Base-by-base conservation (phyloP, 306 rosid genomes). In the Amphicarpaea edgeworthii region DNA sequence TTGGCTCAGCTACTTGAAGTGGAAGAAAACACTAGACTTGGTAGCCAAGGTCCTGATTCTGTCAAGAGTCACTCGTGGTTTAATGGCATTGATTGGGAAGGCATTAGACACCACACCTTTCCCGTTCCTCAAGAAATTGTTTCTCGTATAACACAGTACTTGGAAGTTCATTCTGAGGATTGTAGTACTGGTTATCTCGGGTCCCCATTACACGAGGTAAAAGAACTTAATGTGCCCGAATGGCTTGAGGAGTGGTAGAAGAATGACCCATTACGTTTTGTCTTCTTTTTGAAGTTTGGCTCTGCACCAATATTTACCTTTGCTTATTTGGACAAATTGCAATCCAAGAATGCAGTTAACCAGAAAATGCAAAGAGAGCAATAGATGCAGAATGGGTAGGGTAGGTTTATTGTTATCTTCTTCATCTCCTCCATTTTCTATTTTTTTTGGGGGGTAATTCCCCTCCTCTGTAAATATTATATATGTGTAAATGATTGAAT, bases 241-340 rank as follows among this genome's bases (percentile, higher is more conserved):
- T 92, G 97, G 99, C 87, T 95, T 60, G 93, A 88, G 70, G 93
- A 92, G 64, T 95, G 99, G 99, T 95, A 95, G 80, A 71, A 75
- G 81, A 63, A 63, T 50, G 60, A 43, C 57, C 57, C 46, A 14
- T 83, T 72, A 41, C 57, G 69, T 19, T 79, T 41, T 68, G 24
- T 53, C 50, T 43, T 68, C 77, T 37, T 80, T 84, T 80, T 68
- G 34, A 72, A 34, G 54, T 82, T 53, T 68, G 80, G 72, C 78
- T 59, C 64, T 72, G 38, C 65, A 43, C 30, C 70, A 72, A 59
- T 63, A 79, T 38, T 63, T 68, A 57, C 71, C 68, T 7, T 43
- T 34, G 79, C 54, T 54, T 73, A 30, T 59, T 30, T 78, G 72
- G 69, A 55, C 30, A 64, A 77, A 63, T 70, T 70, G 73, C 84